Base-by-base conservation (phyloP, 2,329 filamentous ascomycete species). In the Volutella citrinella region DNA sequence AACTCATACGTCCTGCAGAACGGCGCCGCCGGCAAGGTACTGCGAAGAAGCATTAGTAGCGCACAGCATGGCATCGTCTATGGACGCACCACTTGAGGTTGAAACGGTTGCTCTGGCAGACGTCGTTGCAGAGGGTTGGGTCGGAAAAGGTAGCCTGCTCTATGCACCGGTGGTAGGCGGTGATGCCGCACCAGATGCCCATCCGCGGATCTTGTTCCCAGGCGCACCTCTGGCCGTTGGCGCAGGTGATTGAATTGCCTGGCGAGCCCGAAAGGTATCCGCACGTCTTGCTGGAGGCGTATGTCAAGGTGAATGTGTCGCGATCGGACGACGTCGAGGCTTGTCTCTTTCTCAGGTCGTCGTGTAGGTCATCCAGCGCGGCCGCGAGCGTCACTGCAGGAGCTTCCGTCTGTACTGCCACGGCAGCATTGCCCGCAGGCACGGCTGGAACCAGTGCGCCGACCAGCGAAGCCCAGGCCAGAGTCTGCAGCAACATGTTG, bases 11-110 rank as follows among this genome's bases (percentile, higher is more conserved):
- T 35, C 13, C 43, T 30, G 12, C 43, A 46, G n/a, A 40, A 46
- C 10, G 43, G 36, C 6, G 31, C 22, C n/a, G 36, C 16, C 8
- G 7, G 34, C 2, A 40, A 36, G 14, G 43, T 46, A 13, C 43
- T 46, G 5, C 7, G 6, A 21, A 6, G 5, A 3, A 5, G n/a
- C 5, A 33, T 17, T 17, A 0, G 3, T 12, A 1, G 7, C 16
- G 5, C 0, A 6, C 11, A 2, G 2, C 3, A 17, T 5, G n/a
- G n/a, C n/a, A n/a, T n/a, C n/a, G n/a, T n/a, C n/a, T n/a, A n/a
- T n/a, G n/a, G n/a, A n/a, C 43, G 29, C 13, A 46, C 43, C 43
- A 46, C 8, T 40, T 35, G 8, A 46, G 43, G 10, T 46, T 41
- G 18, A 27, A 46, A 6, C 17, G 6, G 30, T 46, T 46, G 10